Percentiles rank a stretch among this genome's conserved stretches.
Evolutionary conservation across 2,329 filamentous ascomycete species (phyloP).

Genomic region (Didymella pomorum): DNA sequence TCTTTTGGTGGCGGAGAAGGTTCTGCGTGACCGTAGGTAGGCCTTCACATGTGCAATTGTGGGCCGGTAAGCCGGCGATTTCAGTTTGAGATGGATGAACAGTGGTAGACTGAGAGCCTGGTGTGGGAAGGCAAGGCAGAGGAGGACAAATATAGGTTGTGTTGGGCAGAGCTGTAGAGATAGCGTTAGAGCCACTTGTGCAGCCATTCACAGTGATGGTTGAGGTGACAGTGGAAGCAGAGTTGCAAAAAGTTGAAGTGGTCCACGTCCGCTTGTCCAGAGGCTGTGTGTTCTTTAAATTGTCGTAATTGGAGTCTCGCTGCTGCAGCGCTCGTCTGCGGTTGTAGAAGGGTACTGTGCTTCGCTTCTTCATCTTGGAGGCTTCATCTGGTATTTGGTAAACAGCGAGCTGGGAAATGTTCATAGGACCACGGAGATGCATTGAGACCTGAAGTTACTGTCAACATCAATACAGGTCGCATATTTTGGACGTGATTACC

Average conservation of each 20-base stretch:
- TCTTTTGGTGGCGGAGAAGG: neutral
- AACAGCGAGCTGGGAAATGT: constrained; percentile 72
- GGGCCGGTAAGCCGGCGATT: neutral
- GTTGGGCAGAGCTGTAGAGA: constrained; percentile 1
- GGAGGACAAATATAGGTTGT: constrained; percentile 18
- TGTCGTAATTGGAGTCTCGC: neutral
- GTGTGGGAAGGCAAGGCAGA: constrained; percentile 20
- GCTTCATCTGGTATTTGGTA: constrained; percentile 61
- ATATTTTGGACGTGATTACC: constrained; percentile 54
- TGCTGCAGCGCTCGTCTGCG: constrained; percentile 20
- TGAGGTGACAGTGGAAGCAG: constrained; percentile 19
- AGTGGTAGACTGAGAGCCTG: neutral
- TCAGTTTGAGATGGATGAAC: neutral
- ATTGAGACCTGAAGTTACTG: constrained; percentile 67
- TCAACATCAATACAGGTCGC: constrained; percentile 12
- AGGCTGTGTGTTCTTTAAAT: neutral
- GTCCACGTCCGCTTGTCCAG: constrained; percentile 16
- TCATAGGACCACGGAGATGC: constrained; percentile 75
- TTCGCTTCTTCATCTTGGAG: constrained; percentile 26
- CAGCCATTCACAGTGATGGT: constrained; percentile 26
- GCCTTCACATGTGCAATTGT: constrained; percentile 6
- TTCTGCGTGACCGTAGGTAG: constrained; percentile 1
- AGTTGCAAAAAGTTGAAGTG: constrained; percentile 15
- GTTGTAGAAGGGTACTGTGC: constrained; percentile 31
- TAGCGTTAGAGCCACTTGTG: neutral